phyloP scores from a whole-genome alignment of 495 filamentous ascomycete genomes.

The Trichocladium antarcticum region DNA sequence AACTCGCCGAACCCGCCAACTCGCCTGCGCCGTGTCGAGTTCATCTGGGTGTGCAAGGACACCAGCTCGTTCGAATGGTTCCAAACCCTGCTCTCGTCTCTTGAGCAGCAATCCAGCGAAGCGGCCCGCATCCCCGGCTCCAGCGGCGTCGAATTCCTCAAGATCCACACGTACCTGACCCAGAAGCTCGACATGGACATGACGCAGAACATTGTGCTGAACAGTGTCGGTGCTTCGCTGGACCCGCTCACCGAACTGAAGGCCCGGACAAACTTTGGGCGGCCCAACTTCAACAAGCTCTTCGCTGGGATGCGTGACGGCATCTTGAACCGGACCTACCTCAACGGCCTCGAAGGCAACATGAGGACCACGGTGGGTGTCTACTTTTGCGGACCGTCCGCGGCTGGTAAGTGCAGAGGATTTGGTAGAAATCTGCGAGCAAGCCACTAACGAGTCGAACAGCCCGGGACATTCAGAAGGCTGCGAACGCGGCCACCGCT shows the following conservation, averaged over 20 bases:
- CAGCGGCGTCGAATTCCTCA: constrained; percentile 71
- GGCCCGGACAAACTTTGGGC: constrained; percentile 85
- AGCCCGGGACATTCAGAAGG: constrained; percentile 75
- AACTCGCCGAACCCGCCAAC: constrained; percentile 73
- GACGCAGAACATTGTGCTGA: constrained; percentile 91
- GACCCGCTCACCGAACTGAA: constrained; percentile 90
- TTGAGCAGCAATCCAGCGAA: constrained; percentile 74
- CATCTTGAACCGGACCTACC: constrained; percentile 72
- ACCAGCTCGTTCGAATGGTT: constrained; percentile 98
- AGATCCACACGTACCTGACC: constrained; percentile 96
- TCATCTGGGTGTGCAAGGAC: constrained; percentile 98
- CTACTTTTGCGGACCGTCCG: constrained; percentile 78
- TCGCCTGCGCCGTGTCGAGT: constrained; percentile 87
- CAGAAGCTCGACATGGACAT: constrained; percentile 86
- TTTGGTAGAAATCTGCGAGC: background rate
- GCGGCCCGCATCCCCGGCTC: constrained; percentile 52
- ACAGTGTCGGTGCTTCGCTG: constrained; percentile 73
- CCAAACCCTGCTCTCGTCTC: constrained; percentile 78
- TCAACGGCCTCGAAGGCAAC: constrained; percentile 63
- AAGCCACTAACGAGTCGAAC: constrained; percentile 31
- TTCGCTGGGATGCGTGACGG: constrained; percentile 81
- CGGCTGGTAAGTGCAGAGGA: constrained; percentile 33
- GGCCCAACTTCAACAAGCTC: constrained; percentile 77
- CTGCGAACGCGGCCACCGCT: constrained; percentile 56
- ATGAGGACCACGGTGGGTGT: constrained; percentile 81